These are phyloP conservation scores for Agroathelia rolfsii DNA, from an alignment of 1,284 basidiomycete species.

Conservation along the genomic window DNA sequence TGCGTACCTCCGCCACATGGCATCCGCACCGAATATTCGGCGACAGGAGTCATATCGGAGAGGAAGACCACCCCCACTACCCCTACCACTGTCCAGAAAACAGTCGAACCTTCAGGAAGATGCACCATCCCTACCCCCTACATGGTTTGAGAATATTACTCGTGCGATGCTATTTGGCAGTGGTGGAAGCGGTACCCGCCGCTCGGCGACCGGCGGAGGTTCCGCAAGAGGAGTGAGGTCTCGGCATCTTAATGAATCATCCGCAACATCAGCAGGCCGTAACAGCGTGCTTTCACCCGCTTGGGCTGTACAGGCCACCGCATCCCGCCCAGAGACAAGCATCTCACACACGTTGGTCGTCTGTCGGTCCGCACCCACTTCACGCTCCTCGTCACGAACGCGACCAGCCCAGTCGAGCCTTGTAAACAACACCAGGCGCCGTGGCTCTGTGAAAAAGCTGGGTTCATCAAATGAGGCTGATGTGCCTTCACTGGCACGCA, in stretches of 20 bases:
- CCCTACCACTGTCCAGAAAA: constrained; percentile 3
- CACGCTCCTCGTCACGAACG: constrained; percentile 31
- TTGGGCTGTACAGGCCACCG: too few relatives aligned
- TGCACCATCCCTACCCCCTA: constrained; percentile 38
- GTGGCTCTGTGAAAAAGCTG: too few relatives aligned
- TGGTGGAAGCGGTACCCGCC: constrained; percentile 26
- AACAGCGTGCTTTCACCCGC: constrained; percentile 15
- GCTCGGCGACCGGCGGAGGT: constrained; percentile 6
- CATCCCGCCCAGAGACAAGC: not conserved
- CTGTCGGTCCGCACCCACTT: constrained; percentile 54
- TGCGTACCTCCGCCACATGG: constrained; percentile 9
- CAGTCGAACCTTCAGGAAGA: constrained; percentile 8
- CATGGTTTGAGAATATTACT: constrained; percentile 56
- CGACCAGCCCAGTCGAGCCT: constrained; percentile 12
- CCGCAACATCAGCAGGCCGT: constrained; percentile 10
- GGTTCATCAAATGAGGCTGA: constrained; percentile 16
- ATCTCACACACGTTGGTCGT: constrained; percentile 36
- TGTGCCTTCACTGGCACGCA: constrained; percentile 31
- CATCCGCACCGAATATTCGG: constrained; percentile 37
- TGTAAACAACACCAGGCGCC: too few relatives aligned
- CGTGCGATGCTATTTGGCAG: constrained; percentile 45
- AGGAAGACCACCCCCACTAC: constrained; percentile 10
- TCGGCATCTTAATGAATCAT: not conserved
- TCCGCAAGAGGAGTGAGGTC: constrained; percentile 1
- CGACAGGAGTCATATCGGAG: constrained; percentile 17